Conservation (phyloP, 805 yeast genomes). For the Wickerhamiella cacticola region DNA sequence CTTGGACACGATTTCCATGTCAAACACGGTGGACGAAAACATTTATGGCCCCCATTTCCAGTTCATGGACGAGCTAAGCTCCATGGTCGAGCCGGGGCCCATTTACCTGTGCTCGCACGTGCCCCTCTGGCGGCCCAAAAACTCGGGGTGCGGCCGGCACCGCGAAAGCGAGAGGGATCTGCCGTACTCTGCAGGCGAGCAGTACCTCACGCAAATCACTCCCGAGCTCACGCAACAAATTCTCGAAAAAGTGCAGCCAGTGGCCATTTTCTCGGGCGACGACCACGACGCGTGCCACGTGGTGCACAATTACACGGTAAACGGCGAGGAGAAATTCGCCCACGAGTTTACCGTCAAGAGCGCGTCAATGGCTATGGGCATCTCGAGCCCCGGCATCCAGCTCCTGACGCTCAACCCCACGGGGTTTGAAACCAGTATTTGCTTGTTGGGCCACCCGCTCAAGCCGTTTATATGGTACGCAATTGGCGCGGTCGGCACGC, state of each 20-base stretch:
- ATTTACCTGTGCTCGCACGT: constrained; percentile 65
- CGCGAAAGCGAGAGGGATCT: constrained; percentile 59
- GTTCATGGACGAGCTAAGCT: constrained; percentile 36
- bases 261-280: constrained; percentile 74
- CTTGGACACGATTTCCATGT: constrained; percentile 72
- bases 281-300: constrained; percentile 93
- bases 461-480: constrained; percentile 25
- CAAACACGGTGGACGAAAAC: constrained; percentile 40
- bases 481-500: constrained; percentile 7
- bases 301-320: constrained; percentile 36
- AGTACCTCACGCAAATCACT: constrained; percentile 83
- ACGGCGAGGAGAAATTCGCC: constrained; percentile 25
- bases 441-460: constrained; percentile 27
- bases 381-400: constrained; percentile 75
- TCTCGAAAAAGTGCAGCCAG: constrained; percentile 50
- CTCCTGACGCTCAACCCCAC: constrained; percentile 44
- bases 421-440: constrained; percentile 24
- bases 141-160: constrained; percentile 52
- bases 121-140: constrained; percentile 65
- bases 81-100: constrained; percentile 6
- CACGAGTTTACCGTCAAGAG: constrained; percentile 84
- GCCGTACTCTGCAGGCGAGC: constrained; percentile 63
- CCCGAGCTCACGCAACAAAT: constrained; percentile 46
- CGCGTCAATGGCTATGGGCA: constrained; percentile 88
- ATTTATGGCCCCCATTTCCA: constrained; percentile 38